Conservation (phyloP, 164 flowering plant species). For the Vitis labrusca region DNA sequence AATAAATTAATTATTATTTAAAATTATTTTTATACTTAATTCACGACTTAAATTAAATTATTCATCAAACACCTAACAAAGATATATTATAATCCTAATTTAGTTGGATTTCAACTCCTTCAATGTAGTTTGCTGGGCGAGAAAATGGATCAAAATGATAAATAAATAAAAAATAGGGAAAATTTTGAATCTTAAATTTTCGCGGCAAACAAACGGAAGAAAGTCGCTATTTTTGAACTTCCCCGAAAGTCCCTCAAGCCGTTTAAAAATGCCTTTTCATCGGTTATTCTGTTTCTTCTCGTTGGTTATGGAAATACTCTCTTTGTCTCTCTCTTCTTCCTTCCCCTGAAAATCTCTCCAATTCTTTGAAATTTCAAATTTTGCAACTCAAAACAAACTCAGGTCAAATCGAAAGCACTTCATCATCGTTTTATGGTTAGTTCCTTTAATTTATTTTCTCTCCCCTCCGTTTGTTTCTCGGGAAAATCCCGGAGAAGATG, state of each 20-base stretch:
- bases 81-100: no score
- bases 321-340: constrained; percentile 1
- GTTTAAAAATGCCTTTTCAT: constrained; percentile 30
- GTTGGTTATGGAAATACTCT: not conserved
- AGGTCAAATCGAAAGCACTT: not conserved
- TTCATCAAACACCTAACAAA: no score
- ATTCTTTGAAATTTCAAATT: not conserved
- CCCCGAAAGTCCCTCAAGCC: constrained; percentile 7
- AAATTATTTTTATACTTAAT: no score
- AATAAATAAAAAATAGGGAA: no score
- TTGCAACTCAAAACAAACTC: not conserved
- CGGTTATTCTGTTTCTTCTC: constrained; percentile 32
- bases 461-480: not conserved
- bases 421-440: constrained; percentile 7
- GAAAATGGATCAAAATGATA: no score
- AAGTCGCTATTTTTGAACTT: no score
- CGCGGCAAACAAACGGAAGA: no score
- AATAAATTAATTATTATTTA: no score
- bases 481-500: not conserved
- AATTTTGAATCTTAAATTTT: no score
- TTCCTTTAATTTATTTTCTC: constrained; percentile 5
- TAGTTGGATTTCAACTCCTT: no score
- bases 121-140: no score
- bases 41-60: no score
- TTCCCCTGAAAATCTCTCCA: not conserved